Evolutionary conservation across 805 yeast species (phyloP).

Genomic region (Ogataea trehaloabstinens): DNA sequence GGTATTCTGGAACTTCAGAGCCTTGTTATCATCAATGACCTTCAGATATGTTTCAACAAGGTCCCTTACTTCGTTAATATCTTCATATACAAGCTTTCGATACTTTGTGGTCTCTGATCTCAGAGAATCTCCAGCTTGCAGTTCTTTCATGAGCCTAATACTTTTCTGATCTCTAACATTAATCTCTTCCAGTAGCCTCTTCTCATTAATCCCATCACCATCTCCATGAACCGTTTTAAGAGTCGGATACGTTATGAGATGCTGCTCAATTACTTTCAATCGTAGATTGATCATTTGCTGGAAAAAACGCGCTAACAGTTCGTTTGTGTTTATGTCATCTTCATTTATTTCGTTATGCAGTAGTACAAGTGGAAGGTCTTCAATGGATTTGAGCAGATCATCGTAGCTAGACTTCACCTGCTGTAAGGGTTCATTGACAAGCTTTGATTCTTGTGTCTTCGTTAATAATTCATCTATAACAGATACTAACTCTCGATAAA

Average conservation of each 20-base stretch:
- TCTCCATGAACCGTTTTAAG: constrained; percentile 21
- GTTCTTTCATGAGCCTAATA: constrained; percentile 6
- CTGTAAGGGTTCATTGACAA: constrained; percentile 6
- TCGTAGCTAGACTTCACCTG: constrained; percentile 4
- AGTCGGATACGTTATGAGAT: constrained; percentile 22
- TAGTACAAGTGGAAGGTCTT: constrained; percentile 13
- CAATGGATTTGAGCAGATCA: constrained; percentile 6
- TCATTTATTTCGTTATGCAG: constrained; percentile 8
- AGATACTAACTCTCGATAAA: constrained; percentile 32
- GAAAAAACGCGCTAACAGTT: constrained; percentile 12
- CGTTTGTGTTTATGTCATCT: constrained; percentile 1
- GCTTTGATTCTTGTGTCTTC: constrained; percentile 10
- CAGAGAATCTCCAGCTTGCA: constrained; percentile 2
- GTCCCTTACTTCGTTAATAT: constrained; percentile 5
- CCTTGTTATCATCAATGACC: constrained; percentile 14
- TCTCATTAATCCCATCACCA: constrained; percentile 12
- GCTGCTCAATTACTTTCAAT: constrained; percentile 20
- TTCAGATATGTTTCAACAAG: constrained; percentile 11
- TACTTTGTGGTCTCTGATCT: constrained; percentile 2
- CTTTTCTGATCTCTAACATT: constrained; percentile 14
- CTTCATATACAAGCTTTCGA: constrained; percentile 1
- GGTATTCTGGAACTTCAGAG: constrained; percentile 14
- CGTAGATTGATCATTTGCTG: constrained; percentile 20
- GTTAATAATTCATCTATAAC: constrained; percentile 33
- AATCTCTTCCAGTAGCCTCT: constrained; percentile 7